Evolutionary conservation across 768 basidiomycete species (phyloP).

Genomic region (Hydnum rufescens): DNA sequence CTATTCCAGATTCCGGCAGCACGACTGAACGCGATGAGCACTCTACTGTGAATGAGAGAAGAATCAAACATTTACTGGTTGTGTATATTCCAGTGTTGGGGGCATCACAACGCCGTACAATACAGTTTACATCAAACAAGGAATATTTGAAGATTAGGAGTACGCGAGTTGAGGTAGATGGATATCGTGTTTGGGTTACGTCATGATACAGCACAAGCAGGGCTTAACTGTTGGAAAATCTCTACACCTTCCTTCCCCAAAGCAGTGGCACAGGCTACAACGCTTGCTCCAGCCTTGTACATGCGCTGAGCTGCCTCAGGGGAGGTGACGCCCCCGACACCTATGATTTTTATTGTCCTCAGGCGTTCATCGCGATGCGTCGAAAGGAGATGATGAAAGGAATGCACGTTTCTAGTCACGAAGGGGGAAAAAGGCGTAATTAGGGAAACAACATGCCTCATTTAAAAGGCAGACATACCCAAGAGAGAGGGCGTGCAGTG

Average conservation of each 20-base stretch:
- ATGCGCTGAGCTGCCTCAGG: slow-evolving; percentile 42
- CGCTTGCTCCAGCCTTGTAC: slow-evolving; percentile 50
- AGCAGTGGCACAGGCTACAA: slow-evolving; percentile 44
- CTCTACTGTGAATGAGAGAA: no score
- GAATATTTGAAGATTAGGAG: no score
- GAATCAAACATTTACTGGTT: no score
- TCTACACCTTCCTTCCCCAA: slow-evolving; percentile 25
- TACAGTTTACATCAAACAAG: no score
- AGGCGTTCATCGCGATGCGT: slow-evolving; percentile 17
- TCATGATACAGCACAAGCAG: no score
- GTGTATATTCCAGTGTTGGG: no score
- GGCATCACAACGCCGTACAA: no score
- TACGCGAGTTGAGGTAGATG: no score
- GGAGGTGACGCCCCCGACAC: slow-evolving; percentile 64
- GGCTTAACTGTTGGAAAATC: slow-evolving; percentile 18
- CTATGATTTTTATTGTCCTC: slow-evolving; percentile 42
- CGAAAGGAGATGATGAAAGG: slow-evolving; percentile 35
- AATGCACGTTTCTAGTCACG: slow-evolving; percentile 17
- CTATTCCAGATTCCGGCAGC: no score
- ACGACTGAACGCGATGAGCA: no score
- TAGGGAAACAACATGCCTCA: background rate
- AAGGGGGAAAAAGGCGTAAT: background rate
- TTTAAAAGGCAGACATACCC: slow-evolving; percentile 39
- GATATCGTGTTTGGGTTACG: no score
- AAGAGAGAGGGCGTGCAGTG: slow-evolving; percentile 53